phyloP scores from a whole-genome alignment of 2,329 filamentous ascomycete genomes.

The Alternaria postmessia region DNA sequence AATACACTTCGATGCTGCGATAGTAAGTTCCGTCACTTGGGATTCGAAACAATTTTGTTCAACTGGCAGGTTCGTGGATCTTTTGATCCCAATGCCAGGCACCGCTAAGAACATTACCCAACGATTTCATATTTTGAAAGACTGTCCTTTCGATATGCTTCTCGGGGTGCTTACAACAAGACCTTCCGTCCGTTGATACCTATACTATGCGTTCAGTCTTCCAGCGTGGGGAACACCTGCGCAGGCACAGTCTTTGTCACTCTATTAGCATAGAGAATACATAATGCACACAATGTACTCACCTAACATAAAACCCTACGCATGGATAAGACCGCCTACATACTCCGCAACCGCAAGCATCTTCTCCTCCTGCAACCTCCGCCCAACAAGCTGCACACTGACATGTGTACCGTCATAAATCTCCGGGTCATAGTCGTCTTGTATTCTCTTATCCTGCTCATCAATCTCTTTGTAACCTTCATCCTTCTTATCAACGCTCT shows the following conservation, averaged over 20 bases:
- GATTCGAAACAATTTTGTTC: background rate
- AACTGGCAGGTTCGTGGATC: background rate
- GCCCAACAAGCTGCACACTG: conserved; percentile 48
- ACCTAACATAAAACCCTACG: background rate
- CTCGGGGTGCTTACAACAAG: background rate
- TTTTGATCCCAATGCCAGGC: background rate
- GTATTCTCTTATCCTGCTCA: conserved; percentile 36
- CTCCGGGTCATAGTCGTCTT: conserved; percentile 48
- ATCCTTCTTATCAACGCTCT: conserved; percentile 36
- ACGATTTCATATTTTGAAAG: background rate
- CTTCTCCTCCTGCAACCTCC: conserved; percentile 51
- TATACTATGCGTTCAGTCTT: background rate
- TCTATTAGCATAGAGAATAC: background rate
- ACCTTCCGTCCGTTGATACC: background rate
- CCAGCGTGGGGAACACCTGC: background rate
- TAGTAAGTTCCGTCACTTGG: background rate
- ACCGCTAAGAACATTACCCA: background rate
- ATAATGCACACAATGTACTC: background rate
- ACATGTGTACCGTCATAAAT: conserved; percentile 52
- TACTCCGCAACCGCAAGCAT: conserved; percentile 49
- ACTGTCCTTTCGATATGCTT: background rate
- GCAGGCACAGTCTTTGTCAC: background rate
- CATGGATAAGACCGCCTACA: conserved; percentile 34
- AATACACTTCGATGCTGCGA: background rate
- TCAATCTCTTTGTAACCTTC: conserved; percentile 34